Conservation (phyloP, 148 eudicot genomes). For the Rhododendron ferrugineum region DNA sequence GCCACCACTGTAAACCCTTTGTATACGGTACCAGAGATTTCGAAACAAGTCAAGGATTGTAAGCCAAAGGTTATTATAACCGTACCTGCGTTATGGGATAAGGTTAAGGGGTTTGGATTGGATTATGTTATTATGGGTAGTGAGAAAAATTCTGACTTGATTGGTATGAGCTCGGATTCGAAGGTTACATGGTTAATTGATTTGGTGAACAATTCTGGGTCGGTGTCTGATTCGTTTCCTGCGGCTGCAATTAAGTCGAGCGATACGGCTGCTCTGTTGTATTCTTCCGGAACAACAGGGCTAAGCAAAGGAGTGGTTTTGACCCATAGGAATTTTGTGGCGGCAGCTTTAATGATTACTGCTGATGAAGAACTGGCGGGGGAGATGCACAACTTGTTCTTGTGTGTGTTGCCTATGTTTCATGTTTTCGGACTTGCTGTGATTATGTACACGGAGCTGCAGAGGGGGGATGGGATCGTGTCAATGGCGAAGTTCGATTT, state of each 20-base stretch:
- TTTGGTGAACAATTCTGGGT: slow-evolving; percentile 33
- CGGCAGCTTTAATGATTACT: slow-evolving; percentile 42
- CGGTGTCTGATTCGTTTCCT: slow-evolving; percentile 24
- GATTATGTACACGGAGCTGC: slow-evolving; percentile 51
- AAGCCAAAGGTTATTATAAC: slow-evolving; percentile 51
- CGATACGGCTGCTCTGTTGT: slow-evolving; percentile 58
- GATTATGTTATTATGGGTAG: slow-evolving; percentile 44
- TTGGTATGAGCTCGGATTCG: not conserved
- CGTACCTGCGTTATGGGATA: slow-evolving; percentile 39
- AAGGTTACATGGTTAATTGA: slow-evolving; percentile 35
- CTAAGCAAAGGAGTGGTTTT: slow-evolving; percentile 62
- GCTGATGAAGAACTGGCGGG: slow-evolving; percentile 51
- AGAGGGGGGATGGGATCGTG: slow-evolving; percentile 52
- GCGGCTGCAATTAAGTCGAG: slow-evolving; percentile 22
- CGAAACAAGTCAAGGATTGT: slow-evolving; percentile 55
- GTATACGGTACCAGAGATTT: slow-evolving; percentile 46
- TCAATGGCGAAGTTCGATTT: slow-evolving; percentile 54
- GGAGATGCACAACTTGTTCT: slow-evolving; percentile 37
- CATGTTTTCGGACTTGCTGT: slow-evolving; percentile 69
- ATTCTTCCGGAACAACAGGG: slow-evolving; percentile 80
- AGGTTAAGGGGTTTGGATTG: slow-evolving; percentile 38
- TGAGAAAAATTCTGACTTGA: not conserved
- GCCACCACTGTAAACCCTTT: slow-evolving; percentile 60
- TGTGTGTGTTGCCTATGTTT: slow-evolving; percentile 75
- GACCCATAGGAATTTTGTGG: slow-evolving; percentile 61